A percentile compares a stretch with the other conserved stretches of the same genome.
Evolutionary conservation across 768 basidiomycete species (phyloP).

Genomic region (Phanerochaete carnosa): DNA sequence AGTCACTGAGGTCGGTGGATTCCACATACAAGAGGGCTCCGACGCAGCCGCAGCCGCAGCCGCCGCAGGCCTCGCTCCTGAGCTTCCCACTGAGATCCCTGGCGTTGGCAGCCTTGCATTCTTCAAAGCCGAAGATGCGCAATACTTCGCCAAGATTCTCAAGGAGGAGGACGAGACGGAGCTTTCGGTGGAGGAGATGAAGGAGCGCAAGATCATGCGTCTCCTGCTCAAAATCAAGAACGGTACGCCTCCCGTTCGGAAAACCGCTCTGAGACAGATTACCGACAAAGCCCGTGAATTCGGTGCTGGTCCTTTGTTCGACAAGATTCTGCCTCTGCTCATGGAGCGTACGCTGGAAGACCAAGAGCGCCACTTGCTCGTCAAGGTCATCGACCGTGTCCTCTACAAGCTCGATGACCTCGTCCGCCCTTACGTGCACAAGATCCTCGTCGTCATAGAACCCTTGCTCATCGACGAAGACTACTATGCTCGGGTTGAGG

Average conservation of each 20-base stretch:
- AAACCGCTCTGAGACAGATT: conserved; percentile 95
- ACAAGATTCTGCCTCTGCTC: conserved; percentile 95
- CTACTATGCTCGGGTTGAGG: conserved; percentile 94
- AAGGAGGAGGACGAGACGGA: conserved; percentile 95
- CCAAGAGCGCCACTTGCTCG: conserved; percentile 95
- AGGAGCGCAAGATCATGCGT: conserved; percentile 99
- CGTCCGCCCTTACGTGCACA: conserved; percentile 98
- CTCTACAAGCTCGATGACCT: conserved; percentile 99
- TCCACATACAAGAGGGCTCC: conserved; percentile 95
- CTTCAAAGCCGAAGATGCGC: conserved; percentile 97
- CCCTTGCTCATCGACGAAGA: conserved; percentile 98
- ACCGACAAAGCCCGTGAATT: conserved; percentile 99
- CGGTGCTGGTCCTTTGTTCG: conserved; percentile 95
- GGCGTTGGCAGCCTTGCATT: conserved; percentile 97
- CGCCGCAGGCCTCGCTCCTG: conserved; percentile 88
- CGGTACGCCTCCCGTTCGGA: conserved; percentile 96
- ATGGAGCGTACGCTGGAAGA: conserved; percentile 99
- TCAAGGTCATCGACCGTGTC: conserved; percentile 98
- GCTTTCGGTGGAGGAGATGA: conserved; percentile 94
- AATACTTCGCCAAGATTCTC: conserved; percentile 95
- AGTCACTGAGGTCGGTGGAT: conserved; percentile 67
- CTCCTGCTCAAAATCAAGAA: conserved; percentile 98
- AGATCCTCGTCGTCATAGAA: conserved; percentile 99
- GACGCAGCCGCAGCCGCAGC: conserved; percentile 86
- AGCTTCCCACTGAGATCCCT: conserved; percentile 95